Evolutionary conservation across 768 basidiomycete species (phyloP), one percentile per base, ranked within the genome.

Genomic region (Mrakia blollopis): DNA sequence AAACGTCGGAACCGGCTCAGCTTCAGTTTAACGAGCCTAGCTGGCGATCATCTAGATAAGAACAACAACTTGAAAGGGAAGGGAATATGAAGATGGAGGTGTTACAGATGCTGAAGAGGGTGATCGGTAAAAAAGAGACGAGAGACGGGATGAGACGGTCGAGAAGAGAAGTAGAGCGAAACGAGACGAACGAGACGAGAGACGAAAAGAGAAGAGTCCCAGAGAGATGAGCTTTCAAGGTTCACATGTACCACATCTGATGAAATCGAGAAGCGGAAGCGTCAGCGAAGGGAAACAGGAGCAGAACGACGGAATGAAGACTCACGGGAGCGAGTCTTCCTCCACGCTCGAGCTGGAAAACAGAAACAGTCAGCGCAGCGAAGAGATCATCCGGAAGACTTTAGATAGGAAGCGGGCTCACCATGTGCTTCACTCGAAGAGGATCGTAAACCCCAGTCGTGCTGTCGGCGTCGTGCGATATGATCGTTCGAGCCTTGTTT

Each of bases 191-290:
- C 5, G 39, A 52, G 50, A 18, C 7, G 16, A 52, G 50, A 52
- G 50, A 25, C 16, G 23, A 52, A 5, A n/a, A 52, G 14, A 52
- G 50, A 16, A 5, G 50, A 52, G 50, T 18, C 18, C 50, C n/a
- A n/a, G n/a, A n/a, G n/a, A n/a, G n/a, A n/a, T n/a, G 50, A 52
- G 50, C 8, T 16, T 7, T 16, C 16, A 7, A 52, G 5, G 7
- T 16, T 28, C 25, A 47, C 41, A 70, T 28, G 69, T 41, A 70
- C 69, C n/a, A 50, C 65, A 67, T 67, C 65, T 67, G 62, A 32
- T 10, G n/a, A 62, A 35, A 63, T 8, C 10, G 4, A 8, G 16
- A 23, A n/a, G 14, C 25, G 62, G 14, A 21, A 63, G 62, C 28
- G 30, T 63, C 61, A 30, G 61, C 30, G 35, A 35, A 35, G 35